Percentiles rank a stretch among this genome's conserved stretches.
These are phyloP conservation scores for Brasenia schreberi DNA, from an alignment of 164 flowering plant species.

Conservation along the genomic window DNA sequence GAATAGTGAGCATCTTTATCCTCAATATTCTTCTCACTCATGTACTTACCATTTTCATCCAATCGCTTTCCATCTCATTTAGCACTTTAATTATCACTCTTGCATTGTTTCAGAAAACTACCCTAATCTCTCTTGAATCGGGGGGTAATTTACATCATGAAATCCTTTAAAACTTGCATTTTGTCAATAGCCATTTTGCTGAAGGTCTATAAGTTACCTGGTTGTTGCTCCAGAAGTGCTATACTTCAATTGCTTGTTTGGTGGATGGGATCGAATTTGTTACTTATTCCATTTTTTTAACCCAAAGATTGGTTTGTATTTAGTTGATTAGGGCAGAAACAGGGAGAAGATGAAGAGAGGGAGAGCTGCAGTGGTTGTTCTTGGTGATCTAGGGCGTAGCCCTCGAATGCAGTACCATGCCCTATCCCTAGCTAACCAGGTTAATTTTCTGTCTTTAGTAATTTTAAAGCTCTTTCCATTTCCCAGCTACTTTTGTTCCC, in stretches of 20 bases:
- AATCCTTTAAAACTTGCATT: neutral
- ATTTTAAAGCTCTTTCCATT: no score
- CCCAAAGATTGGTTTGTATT: neutral
- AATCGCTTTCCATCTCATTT: neutral
- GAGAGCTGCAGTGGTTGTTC: constrained; percentile 78
- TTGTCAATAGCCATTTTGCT: neutral
- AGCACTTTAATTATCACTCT: no score
- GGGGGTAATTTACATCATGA: neutral
- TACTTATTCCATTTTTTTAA: neutral
- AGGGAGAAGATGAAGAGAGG: constrained; percentile 29
- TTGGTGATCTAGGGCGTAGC: constrained; percentile 91
- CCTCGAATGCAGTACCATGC: constrained; percentile 99
- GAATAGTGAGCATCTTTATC: neutral
- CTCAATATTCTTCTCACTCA: neutral
- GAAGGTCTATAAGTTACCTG: neutral
- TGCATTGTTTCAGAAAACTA: neutral
- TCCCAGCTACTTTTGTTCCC: no score
- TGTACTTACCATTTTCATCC: neutral
- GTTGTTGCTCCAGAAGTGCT: neutral
- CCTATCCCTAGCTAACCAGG: constrained; percentile 85
- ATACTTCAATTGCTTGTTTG: neutral
- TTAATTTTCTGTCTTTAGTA: constrained; percentile 2
- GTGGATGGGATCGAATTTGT: neutral
- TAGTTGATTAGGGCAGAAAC: neutral
- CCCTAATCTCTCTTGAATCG: neutral